These are phyloP conservation scores for Clonostachys byssicola DNA, from an alignment of 2,329 filamentous ascomycete genomes.

Conservation along the genomic window DNA sequence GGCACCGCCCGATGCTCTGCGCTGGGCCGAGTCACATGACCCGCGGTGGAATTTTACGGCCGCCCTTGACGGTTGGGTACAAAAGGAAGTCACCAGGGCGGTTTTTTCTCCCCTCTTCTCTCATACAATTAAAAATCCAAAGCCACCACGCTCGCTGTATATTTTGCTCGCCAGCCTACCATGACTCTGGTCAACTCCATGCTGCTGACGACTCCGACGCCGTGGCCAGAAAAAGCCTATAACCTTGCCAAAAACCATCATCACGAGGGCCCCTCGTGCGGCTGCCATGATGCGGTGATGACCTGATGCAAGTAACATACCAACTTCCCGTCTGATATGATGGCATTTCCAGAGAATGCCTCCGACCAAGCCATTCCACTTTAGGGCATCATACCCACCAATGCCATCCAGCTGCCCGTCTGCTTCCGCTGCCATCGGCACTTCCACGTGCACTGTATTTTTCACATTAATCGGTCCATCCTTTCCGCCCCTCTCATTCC, in stretches of 20 bases:
- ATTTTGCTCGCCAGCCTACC: slow-evolving; percentile 27
- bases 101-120: slow-evolving; percentile 13
- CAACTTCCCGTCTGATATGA: not conserved
- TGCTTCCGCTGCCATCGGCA: no score
- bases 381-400: no score
- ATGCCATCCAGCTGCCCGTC: no score
- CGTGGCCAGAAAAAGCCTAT: slow-evolving; percentile 51
- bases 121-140: slow-evolving; percentile 14
- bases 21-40: no score
- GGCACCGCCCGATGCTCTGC: no score
- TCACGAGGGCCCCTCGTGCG: slow-evolving; percentile 63
- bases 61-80: not conserved
- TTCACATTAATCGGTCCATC: no score
- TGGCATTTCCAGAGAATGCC: not conserved
- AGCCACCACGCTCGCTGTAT: slow-evolving; percentile 37
- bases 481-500: no score
- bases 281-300: slow-evolving; percentile 65
- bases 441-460: no score
- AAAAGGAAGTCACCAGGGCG: slow-evolving; percentile 1
- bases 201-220: slow-evolving; percentile 45
- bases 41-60: not conserved
- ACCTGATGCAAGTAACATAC: slow-evolving; percentile 62
- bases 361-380: no score
- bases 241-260: slow-evolving; percentile 65
- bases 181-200: slow-evolving; percentile 21